phyloP scores from a whole-genome alignment of 2,329 filamentous ascomycete species.

The Chalara sp. region DNA sequence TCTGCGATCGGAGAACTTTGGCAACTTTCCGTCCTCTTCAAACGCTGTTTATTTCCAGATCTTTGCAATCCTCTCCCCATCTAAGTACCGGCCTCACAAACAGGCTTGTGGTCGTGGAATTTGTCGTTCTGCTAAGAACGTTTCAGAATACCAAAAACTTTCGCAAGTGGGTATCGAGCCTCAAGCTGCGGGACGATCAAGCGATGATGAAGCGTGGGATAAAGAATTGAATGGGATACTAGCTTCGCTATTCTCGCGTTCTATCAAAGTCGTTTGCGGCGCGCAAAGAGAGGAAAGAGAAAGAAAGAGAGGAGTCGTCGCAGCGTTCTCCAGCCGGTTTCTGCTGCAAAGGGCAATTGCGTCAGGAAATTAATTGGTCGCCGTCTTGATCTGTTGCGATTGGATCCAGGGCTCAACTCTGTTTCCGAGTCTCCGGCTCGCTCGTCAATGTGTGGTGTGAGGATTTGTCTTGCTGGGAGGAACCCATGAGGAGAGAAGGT shows the following conservation, averaged over 20 bases:
- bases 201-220: slow-evolving; percentile 15
- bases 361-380: background rate
- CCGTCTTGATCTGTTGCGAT: background rate
- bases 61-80: background rate
- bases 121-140: background rate
- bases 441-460: background rate
- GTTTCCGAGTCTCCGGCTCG: too few relatives aligned
- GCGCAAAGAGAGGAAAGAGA: background rate
- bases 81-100: background rate
- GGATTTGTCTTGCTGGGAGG: background rate
- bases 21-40: background rate
- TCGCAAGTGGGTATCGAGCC: slow-evolving; percentile 9
- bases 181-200: slow-evolving; percentile 20
- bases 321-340: too few relatives aligned
- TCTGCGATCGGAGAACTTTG: background rate
- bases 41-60: background rate
- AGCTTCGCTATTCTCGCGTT: background rate
- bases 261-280: background rate
- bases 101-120: background rate
- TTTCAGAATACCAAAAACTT: slow-evolving; percentile 14
- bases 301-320: background rate
- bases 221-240: background rate
- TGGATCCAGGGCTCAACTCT: background rate
- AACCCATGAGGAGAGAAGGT: background rate
- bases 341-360: too few relatives aligned